Conservation (phyloP, 2,329 filamentous ascomycete species). For the Penicillium sp. region DNA sequence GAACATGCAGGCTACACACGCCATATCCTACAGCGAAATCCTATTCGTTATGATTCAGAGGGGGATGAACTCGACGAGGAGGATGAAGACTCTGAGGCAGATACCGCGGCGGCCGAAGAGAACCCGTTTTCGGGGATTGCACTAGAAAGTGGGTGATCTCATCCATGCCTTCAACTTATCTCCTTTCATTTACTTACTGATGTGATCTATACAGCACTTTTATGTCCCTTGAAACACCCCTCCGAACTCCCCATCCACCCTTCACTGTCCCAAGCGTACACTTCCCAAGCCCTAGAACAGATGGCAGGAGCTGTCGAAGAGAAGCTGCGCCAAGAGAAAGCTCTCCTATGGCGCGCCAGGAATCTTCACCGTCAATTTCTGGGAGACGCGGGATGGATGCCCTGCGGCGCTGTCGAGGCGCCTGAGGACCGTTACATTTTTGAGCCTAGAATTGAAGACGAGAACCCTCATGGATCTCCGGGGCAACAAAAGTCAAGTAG, state of each 20-base stretch:
- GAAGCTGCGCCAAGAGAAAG: conserved; percentile 59
- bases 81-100: conserved; percentile 60
- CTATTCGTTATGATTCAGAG: conserved; percentile 63
- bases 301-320: conserved; percentile 58
- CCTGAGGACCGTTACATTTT: conserved; percentile 52
- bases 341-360: conserved; percentile 59
- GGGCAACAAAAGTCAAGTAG: conserved; percentile 19
- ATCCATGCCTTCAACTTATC: background rate
- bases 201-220: conserved; percentile 46
- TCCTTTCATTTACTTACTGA: conserved; percentile 11
- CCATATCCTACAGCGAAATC: conserved; percentile 60
- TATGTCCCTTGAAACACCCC: conserved; percentile 63
- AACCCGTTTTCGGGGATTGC: conserved; percentile 62
- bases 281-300: conserved; percentile 58
- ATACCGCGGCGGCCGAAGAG: conserved; percentile 59
- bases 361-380: conserved; percentile 59
- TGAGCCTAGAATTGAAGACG: conserved; percentile 32
- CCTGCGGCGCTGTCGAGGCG: conserved; percentile 55
- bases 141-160: conserved; percentile 53
- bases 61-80: conserved; percentile 62
- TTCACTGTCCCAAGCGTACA: conserved; percentile 59
- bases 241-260: conserved; percentile 62
- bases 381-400: conserved; percentile 62
- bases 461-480: conserved; percentile 13
- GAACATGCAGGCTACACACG: conserved; percentile 64